Evolutionary conservation across 208 protist species (phyloP).

Genomic region (Trypanosoma brucei): DNA sequence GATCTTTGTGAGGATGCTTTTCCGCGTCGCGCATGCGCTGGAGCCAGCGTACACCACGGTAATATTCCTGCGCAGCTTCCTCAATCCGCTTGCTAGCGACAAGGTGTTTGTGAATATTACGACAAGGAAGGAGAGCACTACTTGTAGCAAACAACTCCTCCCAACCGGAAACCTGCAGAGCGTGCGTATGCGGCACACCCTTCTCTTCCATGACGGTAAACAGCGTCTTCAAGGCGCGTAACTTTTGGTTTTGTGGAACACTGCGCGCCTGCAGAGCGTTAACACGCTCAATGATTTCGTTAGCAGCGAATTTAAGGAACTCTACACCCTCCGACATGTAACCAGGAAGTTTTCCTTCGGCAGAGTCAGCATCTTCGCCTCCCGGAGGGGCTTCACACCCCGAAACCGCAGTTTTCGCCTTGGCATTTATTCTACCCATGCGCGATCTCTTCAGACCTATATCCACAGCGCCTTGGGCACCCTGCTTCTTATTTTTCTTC

Average conservation of each 20-base stretch:
- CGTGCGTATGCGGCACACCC: slow-evolving; percentile 78
- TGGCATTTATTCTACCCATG: slow-evolving; percentile 9
- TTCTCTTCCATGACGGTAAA: slow-evolving; percentile 66
- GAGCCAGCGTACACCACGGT: slow-evolving; percentile 75
- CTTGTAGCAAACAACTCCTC: slow-evolving; percentile 66
- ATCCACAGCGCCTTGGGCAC: slow-evolving; percentile 1
- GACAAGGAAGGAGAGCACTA: slow-evolving; percentile 52
- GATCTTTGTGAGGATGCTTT: slow-evolving; percentile 74
- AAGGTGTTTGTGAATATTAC: slow-evolving; percentile 27
- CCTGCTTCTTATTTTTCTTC: slow-evolving; percentile 5
- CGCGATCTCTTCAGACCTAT: slow-evolving; percentile 15
- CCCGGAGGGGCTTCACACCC: neutral
- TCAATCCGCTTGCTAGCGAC: slow-evolving; percentile 27
- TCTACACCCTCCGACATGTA: slow-evolving; percentile 28
- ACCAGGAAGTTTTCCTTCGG: neutral
- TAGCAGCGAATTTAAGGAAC: slow-evolving; percentile 45
- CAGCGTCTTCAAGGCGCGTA: slow-evolving; percentile 84
- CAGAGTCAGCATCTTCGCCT: slow-evolving; percentile 2
- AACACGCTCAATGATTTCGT: slow-evolving; percentile 73
- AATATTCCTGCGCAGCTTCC: slow-evolving; percentile 48
- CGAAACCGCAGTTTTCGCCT: neutral
- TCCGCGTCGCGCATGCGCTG: slow-evolving; percentile 82
- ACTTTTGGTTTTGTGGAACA: slow-evolving; percentile 75
- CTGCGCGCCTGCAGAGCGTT: slow-evolving; percentile 73
- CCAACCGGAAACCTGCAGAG: slow-evolving; percentile 49